Evolutionary conservation across 2,329 filamentous ascomycete genomes (phyloP), one percentile per base, ranked within the genome.

Genomic region (Fusarium abutilonis): DNA sequence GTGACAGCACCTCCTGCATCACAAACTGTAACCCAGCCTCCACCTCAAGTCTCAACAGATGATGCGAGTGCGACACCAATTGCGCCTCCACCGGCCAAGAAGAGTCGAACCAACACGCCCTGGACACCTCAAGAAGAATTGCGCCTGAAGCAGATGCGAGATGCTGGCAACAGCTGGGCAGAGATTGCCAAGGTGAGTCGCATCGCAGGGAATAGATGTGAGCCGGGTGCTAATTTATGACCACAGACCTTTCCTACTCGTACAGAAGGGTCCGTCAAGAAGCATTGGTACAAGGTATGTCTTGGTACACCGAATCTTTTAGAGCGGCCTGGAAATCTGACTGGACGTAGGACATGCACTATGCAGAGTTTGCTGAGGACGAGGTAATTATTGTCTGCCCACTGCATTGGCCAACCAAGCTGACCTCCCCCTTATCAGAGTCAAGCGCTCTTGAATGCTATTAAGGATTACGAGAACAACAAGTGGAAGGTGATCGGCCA

Each of bases 401-500:
- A 52, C 36, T 36, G 15, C 23, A 34, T 28, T 56, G 60, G 62
- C 54, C 48, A 54, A 51, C 52, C 47, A 47, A 59, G 59, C 63
- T 69, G 55, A 61, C 54, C 49, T 54, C 45, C 60, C 45, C 61
- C 61, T 61, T 35, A 67, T 62, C 82, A 92, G 86, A 92, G 88
- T 73, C 85, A 88, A 70, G 90, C 91, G 34, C 80, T 99, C 56
- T 86, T 96, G 67, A 92, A 91, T 65, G 95, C 95, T 28, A 99
- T 99, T 79, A 97, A 97, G 79, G 95, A 99, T 75, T 98, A 98
- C 78, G 95, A 99, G 75, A 90, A 92, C 74, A 97, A 96, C 77
- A 98, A 98, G 76, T 99, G 95, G 95, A 98, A 98, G 79, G 88
- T 89, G 23, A 98, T 98, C 73, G 95, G 95, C 32, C 89, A 92